Conservation (phyloP, 2,329 filamentous ascomycete genomes). For the Aulographum hederae region DNA sequence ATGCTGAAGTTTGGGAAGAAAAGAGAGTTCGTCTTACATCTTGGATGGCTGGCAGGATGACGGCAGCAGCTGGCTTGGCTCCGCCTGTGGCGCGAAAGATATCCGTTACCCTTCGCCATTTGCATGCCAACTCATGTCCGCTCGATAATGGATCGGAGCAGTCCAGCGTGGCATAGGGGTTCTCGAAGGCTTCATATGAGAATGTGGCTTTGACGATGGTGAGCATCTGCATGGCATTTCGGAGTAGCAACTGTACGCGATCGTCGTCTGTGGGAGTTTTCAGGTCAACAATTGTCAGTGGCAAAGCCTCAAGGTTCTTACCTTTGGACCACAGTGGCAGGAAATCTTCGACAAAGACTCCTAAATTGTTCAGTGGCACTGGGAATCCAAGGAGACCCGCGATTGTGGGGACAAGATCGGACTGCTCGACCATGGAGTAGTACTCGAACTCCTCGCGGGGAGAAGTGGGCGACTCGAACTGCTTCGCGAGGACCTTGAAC, state of each 20-base stretch:
- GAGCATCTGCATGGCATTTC: slow-evolving; percentile 68
- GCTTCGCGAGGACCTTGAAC: slow-evolving; percentile 40
- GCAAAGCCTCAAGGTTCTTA: slow-evolving; percentile 18
- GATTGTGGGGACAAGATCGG: slow-evolving; percentile 79
- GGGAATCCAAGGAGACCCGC: slow-evolving; percentile 77
- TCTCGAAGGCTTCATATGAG: slow-evolving; percentile 31
- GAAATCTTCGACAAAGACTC: slow-evolving; percentile 66
- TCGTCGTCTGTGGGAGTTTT: slow-evolving; percentile 29
- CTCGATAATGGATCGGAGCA: slow-evolving; percentile 8
- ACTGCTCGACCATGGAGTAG: slow-evolving; percentile 77
- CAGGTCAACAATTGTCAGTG: background rate
- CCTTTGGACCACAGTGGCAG: slow-evolving; percentile 55
- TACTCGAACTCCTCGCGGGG: slow-evolving; percentile 59
- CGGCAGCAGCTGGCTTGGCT: background rate
- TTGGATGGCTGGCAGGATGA: background rate
- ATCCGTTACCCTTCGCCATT: slow-evolving; percentile 33
- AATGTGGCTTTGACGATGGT: slow-evolving; percentile 61
- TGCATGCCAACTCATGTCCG: slow-evolving; percentile 39
- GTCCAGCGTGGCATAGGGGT: slow-evolving; percentile 6
- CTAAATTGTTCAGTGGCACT: slow-evolving; percentile 75
- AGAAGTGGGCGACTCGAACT: background rate
- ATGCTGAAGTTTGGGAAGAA: too few relatives aligned
- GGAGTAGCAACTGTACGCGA: slow-evolving; percentile 48
- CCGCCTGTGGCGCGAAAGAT: background rate
- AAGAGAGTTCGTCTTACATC: too few relatives aligned